Evolutionary conservation across 2,329 filamentous ascomycete genomes (phyloP).

Genomic region (Pseudopyricularia cyperi): DNA sequence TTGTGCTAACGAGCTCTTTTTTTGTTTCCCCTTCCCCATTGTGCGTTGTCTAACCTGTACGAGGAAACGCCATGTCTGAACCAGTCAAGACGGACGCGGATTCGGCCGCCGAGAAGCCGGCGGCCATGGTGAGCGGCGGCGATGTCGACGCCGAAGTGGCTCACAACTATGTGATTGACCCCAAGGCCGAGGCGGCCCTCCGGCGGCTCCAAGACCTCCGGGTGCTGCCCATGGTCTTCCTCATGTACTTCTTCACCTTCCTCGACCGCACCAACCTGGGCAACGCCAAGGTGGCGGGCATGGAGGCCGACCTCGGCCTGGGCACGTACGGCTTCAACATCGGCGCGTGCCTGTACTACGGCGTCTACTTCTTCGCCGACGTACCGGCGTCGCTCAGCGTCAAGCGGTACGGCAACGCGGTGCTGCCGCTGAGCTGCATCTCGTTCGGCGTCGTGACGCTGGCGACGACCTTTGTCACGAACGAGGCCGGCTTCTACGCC

Average conservation of each 20-base stretch:
- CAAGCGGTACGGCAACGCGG: slow-evolving; percentile 8
- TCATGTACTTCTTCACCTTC: slow-evolving; percentile 64
- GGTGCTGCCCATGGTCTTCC: slow-evolving; percentile 36
- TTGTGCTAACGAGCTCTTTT: background rate
- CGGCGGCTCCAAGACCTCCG: slow-evolving; percentile 17
- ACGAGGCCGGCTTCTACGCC: slow-evolving; percentile 4
- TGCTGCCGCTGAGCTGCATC: slow-evolving; percentile 12
- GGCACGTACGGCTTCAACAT: slow-evolving; percentile 56
- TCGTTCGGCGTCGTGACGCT: slow-evolving; percentile 3
- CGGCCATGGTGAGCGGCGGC: background rate
- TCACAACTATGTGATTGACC: slow-evolving; percentile 8
- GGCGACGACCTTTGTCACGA: slow-evolving; percentile 2
- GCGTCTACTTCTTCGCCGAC: slow-evolving; percentile 10
- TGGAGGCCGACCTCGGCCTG: slow-evolving; percentile 45
- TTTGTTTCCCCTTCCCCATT: background rate
- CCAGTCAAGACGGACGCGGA: background rate
- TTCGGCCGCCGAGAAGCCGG: background rate
- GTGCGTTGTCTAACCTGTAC: too few relatives aligned
- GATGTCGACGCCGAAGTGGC: slow-evolving; percentile 8
- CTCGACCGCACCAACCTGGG: slow-evolving; percentile 70
- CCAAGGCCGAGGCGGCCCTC: slow-evolving; percentile 7
- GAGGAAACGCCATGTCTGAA: background rate
- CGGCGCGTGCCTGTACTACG: slow-evolving; percentile 11
- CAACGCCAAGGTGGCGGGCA: slow-evolving; percentile 46
- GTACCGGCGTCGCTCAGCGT: slow-evolving; percentile 9